Evolutionary conservation across 1,139 yeast genomes (phyloP).

Genomic region (Zygosaccharomyces sapae): DNA sequence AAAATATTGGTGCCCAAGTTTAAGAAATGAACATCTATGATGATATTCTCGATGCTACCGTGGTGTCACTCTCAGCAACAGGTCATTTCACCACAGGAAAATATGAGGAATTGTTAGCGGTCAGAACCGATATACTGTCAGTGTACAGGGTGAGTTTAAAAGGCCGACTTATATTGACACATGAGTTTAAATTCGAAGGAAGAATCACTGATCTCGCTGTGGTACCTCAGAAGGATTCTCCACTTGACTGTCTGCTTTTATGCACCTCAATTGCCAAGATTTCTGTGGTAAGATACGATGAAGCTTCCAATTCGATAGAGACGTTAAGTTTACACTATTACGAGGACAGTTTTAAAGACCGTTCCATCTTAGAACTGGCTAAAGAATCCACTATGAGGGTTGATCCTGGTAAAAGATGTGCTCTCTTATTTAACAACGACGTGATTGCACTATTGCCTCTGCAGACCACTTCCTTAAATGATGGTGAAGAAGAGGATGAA

Average conservation of each 20-base stretch:
- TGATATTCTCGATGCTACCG: constrained; percentile 75
- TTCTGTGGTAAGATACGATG: constrained; percentile 72
- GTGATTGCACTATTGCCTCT: constrained; percentile 69
- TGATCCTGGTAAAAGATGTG: constrained; percentile 62
- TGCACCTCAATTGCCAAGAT: constrained; percentile 74
- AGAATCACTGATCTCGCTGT: constrained; percentile 55
- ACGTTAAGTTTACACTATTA: constrained; percentile 85
- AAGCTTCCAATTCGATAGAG: constrained; percentile 45
- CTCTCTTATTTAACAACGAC: constrained; percentile 67
- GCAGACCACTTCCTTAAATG: constrained; percentile 18
- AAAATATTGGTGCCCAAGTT: neutral
- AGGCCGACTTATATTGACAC: constrained; percentile 49
- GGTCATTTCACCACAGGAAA: constrained; percentile 57
- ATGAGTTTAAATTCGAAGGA: constrained; percentile 73
- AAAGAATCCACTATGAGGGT: constrained; percentile 50
- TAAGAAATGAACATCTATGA: constrained; percentile 71
- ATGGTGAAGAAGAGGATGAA: constrained; percentile 31
- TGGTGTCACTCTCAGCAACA: constrained; percentile 60
- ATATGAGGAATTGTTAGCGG: constrained; percentile 57
- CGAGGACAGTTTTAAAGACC: constrained; percentile 59
- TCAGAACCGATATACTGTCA: constrained; percentile 70
- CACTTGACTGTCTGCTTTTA: constrained; percentile 58
- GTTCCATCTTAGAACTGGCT: constrained; percentile 45
- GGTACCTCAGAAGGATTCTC: constrained; percentile 48
- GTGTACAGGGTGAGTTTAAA: constrained; percentile 47